Conservation (phyloP, 768 basidiomycete species). For the Gloeostereum incarnatum region DNA sequence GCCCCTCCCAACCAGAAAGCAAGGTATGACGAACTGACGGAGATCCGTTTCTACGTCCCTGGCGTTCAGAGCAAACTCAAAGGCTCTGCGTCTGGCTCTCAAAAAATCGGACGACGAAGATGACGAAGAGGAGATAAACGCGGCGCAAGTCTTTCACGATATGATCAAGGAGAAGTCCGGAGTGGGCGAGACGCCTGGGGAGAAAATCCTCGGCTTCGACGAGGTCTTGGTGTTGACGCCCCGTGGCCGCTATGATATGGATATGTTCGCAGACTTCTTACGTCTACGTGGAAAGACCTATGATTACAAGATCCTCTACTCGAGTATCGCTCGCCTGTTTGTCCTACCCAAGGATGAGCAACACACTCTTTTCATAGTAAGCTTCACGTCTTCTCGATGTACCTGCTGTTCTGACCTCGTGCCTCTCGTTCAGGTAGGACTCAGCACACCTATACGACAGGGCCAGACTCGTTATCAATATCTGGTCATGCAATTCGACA, state of each 20-base stretch:
- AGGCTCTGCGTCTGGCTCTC: conserved; percentile 66
- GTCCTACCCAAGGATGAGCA: conserved; percentile 94
- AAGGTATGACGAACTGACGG: conserved; percentile 78
- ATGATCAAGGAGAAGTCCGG: conserved; percentile 94
- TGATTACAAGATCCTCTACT: conserved; percentile 95
- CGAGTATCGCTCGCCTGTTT: conserved; percentile 82
- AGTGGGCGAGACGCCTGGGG: conserved; percentile 84
- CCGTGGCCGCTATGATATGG: conserved; percentile 94
- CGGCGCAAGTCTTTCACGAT: conserved; percentile 96
- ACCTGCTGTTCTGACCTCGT: conserved; percentile 1
- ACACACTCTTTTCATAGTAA: conserved; percentile 89
- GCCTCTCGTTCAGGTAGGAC: conserved; percentile 52
- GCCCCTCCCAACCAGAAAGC: conserved; percentile 32
- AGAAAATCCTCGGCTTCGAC: conserved; percentile 89
- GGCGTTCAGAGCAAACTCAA: conserved; percentile 57
- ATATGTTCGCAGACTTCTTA: conserved; percentile 94
- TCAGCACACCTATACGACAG: conserved; percentile 92
- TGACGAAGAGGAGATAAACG: conserved; percentile 74
- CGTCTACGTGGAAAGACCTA: conserved; percentile 97
- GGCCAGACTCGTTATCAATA: conserved; percentile 98
- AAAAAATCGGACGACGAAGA: conserved; percentile 60
- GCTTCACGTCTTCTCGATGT: conserved; percentile 16
- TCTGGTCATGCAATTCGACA: conserved; percentile 95
- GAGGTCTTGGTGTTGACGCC: conserved; percentile 94
- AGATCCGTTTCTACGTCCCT: conserved; percentile 95